Evolutionary conservation across 306 rosid genomes (phyloP), one percentile per base, ranked within the genome.

Genomic region (Acacia crassicarpa): DNA sequence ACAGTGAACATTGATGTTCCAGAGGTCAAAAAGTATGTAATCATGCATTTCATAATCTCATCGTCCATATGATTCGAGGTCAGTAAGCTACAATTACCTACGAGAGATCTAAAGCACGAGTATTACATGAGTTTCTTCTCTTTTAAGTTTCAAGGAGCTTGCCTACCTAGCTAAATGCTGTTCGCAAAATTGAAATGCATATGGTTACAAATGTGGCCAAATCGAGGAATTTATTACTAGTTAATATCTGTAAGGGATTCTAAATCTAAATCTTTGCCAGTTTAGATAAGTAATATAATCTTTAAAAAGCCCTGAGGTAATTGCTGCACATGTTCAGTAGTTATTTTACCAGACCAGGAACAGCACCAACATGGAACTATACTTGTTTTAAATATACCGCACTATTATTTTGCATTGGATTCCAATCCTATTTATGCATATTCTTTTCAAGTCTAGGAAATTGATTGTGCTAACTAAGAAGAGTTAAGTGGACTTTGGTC

Each of bases 1-100:
- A 65, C 54, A 62, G 35, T 74, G 45, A 78, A 75, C 71, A 70
- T 59, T 22, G 67, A 79, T 76, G 77, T 59, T 79, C 80, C 65
- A 13, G 15, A 45, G 44, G 58, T 76, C 58, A 66, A 32, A 65
- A 7, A 35, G 69, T 66, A 66, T 33, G 7, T 17, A 66, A 6
- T 27, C 45, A 33, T 33, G 45, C 71, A 30, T 63, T 63, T 63
- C n/a, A 63, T 15, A 63, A 27, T 63, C 41, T 30, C 38, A 62
- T 4, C 43, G 14, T 27, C 22, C 69, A 27, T 30, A 27, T 63
- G 69, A 30, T 30, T 63, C 4, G 41, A 63, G 41, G 15, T 32
- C 41, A 63, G 41, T 23, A 23, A 33, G 32, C 69, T 16, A 32
- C 38, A 63, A 30, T 62, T 62, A 61, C 40, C 19, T 11, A 62